These are phyloP conservation scores for Rhizophagus clarus DNA, from an alignment of 192 early-diverging fungal genomes.

Conservation along the genomic window DNA sequence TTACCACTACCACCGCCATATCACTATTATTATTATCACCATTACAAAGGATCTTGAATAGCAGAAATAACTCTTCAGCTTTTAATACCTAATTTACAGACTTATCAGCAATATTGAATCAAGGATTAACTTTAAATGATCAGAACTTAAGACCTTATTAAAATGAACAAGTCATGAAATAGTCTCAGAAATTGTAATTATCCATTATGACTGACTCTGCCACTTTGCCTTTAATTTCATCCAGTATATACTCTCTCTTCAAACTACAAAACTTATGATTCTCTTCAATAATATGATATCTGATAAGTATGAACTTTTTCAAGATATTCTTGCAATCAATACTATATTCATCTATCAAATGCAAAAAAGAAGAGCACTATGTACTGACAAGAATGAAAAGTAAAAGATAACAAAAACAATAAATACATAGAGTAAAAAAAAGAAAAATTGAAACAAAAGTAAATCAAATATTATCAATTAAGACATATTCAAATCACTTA, in stretches of 20 bases:
- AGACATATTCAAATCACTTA: conserved; percentile 3
- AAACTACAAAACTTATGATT: conserved; percentile 6
- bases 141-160: conserved; percentile 3
- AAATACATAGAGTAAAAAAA: conserved; percentile 1
- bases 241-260: neutral
- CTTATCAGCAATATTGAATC: neutral
- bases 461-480: neutral
- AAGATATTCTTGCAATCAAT: conserved; percentile 18
- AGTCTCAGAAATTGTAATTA: conserved; percentile 8
- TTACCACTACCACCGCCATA: no score
- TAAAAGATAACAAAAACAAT: neutral
- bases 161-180: neutral
- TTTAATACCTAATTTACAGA: neutral
- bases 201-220: neutral
- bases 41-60: no score
- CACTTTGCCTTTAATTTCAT: neutral
- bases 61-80: no score
- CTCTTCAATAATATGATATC: neutral
- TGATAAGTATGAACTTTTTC: neutral
- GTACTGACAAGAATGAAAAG: neutral
- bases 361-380: conserved; percentile 14
- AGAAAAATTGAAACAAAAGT: neutral
- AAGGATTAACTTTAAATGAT: neutral
- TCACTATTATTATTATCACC: no score
- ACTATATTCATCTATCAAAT: conserved; percentile 13